These are phyloP conservation scores for Coemansia nantahalensis DNA, from an alignment of 192 early-diverging fungal species.

Conservation along the genomic window DNA sequence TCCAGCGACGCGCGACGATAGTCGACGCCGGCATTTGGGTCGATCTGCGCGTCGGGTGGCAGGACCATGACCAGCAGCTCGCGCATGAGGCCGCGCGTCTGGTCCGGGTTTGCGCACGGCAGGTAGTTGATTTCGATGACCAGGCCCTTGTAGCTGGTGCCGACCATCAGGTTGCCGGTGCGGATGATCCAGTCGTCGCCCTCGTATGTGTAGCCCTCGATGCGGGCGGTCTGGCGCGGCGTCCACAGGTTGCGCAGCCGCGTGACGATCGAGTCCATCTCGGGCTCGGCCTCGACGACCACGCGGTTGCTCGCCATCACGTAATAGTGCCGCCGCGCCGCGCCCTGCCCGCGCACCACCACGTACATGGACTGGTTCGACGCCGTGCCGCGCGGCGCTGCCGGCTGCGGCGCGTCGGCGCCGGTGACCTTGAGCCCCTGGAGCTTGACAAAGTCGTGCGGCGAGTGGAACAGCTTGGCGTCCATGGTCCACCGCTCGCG, in stretches of 20 bases:
- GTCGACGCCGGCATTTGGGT: slow-evolving; percentile 41
- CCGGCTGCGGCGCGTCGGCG: neutral
- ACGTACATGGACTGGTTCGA: slow-evolving; percentile 49
- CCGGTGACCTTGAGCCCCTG: slow-evolving; percentile 34
- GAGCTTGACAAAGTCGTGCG: slow-evolving; percentile 37
- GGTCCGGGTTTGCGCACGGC: slow-evolving; percentile 47
- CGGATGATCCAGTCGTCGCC: slow-evolving; percentile 50
- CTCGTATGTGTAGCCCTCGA: slow-evolving; percentile 52
- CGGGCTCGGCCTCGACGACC: slow-evolving; percentile 46
- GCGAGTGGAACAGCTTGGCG: slow-evolving; percentile 41
- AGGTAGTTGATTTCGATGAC: slow-evolving; percentile 52
- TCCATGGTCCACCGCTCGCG: slow-evolving; percentile 52
- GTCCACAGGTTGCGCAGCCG: slow-evolving; percentile 51
- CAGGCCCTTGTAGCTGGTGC: slow-evolving; percentile 51
- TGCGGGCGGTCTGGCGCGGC: slow-evolving; percentile 41
- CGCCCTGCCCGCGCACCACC: slow-evolving; percentile 39
- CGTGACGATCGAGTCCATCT: slow-evolving; percentile 47
- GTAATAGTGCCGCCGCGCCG: slow-evolving; percentile 34
- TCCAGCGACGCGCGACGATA: slow-evolving; percentile 39
- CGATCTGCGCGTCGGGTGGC: slow-evolving; percentile 44
- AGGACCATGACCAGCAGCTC: slow-evolving; percentile 48
- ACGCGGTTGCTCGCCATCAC: slow-evolving; percentile 54
- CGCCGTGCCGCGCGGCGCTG: slow-evolving; percentile 27
- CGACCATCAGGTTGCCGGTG: slow-evolving; percentile 50
- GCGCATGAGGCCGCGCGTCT: slow-evolving; percentile 46